phyloP scores from a whole-genome alignment of 2,329 filamentous ascomycete genomes.

The Paecilomyces sp. region DNA sequence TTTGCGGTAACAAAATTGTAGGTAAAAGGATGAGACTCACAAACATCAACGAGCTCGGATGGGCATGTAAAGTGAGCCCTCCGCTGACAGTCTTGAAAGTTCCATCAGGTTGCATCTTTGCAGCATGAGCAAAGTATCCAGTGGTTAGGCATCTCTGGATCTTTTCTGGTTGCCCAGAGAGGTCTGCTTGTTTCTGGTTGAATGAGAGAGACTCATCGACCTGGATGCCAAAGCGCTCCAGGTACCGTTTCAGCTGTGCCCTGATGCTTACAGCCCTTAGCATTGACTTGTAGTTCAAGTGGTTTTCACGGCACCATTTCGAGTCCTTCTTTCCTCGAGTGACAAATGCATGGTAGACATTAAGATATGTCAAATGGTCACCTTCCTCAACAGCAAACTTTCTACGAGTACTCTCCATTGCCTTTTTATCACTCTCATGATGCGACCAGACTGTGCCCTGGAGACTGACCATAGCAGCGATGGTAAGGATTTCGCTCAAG shows the following conservation, averaged over 20 bases:
- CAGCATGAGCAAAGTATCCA: conserved; percentile 89
- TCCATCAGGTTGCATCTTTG: conserved; percentile 88
- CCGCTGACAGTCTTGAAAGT: conserved; percentile 82
- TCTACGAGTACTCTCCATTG: conserved; percentile 64
- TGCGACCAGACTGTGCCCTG: conserved; percentile 78
- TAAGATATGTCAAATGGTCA: conserved; percentile 85
- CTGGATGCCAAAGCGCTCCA: conserved; percentile 74
- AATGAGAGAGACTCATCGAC: conserved; percentile 53
- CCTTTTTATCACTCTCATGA: conserved; percentile 68
- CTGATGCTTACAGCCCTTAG: conserved; percentile 76
- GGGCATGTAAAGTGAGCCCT: conserved; percentile 69
- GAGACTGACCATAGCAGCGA: conserved; percentile 88
- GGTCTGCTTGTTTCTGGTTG: conserved; percentile 22
- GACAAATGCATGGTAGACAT: conserved; percentile 86
- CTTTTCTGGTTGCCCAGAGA: conserved; percentile 55
- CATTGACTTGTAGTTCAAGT: conserved; percentile 81
- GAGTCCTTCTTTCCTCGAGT: conserved; percentile 75
- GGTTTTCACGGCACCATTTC: conserved; percentile 80
- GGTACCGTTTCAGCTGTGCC: conserved; percentile 74
- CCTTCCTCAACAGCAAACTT: conserved; percentile 90
- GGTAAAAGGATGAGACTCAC: conserved; percentile 32
- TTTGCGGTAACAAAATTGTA: not conserved
- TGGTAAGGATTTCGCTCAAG: conserved; percentile 77
- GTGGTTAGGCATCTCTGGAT: conserved; percentile 79
- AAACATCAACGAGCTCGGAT: conserved; percentile 91